These are phyloP conservation scores for Camelina sativa DNA, from an alignment of 345 rosid species.

Conservation along the genomic window DNA sequence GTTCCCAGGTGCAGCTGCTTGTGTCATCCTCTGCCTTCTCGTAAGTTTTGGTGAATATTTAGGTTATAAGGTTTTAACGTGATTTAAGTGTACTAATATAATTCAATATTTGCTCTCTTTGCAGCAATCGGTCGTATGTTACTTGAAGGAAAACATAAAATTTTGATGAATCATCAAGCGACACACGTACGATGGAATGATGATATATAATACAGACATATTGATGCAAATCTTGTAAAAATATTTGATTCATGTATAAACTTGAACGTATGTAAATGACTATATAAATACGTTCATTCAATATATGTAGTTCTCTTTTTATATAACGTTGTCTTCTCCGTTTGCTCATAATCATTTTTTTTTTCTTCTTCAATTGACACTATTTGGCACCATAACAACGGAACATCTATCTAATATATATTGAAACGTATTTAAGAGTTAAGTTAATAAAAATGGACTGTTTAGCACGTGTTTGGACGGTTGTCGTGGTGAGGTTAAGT, in stretches of 20 bases:
- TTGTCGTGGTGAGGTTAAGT: constrained; percentile 36
- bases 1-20: constrained; percentile 91
- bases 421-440: neutral
- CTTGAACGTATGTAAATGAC: constrained; percentile 32
- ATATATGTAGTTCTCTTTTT: neutral
- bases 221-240: constrained; percentile 36
- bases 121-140: constrained; percentile 87
- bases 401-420: neutral
- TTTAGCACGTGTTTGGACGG: constrained; percentile 43
- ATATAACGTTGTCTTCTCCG: neutral
- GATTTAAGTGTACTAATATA: constrained; percentile 1
- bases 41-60: constrained; percentile 49
- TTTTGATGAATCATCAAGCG: constrained; percentile 52
- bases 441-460: constrained; percentile 4
- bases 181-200: neutral
- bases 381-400: neutral
- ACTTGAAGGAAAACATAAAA: constrained; percentile 72
- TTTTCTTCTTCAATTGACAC: neutral
- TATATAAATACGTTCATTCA: constrained; percentile 15
- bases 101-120: constrained; percentile 17
- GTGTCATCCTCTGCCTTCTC: constrained; percentile 72
- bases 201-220: constrained; percentile 19
- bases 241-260: constrained; percentile 34
- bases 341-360: neutral
- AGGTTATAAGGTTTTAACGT: constrained; percentile 15